phyloP scores from a whole-genome alignment of 352 stramenopile genomes.

The Thraustotheca clavata region DNA sequence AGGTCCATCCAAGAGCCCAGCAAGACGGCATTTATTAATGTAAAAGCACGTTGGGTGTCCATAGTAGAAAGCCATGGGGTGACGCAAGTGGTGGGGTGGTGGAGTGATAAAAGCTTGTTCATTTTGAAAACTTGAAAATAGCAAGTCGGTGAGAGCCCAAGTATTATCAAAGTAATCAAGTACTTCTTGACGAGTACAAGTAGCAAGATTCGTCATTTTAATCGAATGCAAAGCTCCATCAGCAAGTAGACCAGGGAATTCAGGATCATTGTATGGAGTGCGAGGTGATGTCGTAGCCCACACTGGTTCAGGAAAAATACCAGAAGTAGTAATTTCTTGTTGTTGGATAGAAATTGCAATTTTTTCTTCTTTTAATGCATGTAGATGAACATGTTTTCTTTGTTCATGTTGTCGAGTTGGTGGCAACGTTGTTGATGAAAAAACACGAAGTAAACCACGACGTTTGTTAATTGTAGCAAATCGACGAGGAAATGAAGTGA shows the following conservation, averaged over 20 bases:
- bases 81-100: constrained; percentile 89
- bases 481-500: constrained; percentile 72
- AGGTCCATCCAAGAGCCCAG: constrained; percentile 77
- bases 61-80: constrained; percentile 98
- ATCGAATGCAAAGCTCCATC: constrained; percentile 40
- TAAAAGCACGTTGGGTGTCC: constrained; percentile 94
- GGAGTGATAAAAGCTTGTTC: constrained; percentile 86
- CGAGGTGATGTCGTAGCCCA: constrained; percentile 72
- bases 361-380: not conserved
- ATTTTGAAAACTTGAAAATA: constrained; percentile 89
- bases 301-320: constrained; percentile 32
- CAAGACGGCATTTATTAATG: constrained; percentile 95
- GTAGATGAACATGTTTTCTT: not conserved
- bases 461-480: constrained; percentile 69
- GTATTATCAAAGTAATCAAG: constrained; percentile 95
- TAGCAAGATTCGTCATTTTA: constrained; percentile 76
- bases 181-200: constrained; percentile 75
- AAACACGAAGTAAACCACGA: constrained; percentile 17
- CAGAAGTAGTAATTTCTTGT: not conserved
- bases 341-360: not conserved
- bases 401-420: not conserved
- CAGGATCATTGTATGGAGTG: constrained; percentile 43
- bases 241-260: constrained; percentile 44
- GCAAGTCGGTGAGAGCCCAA: constrained; percentile 90
- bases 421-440: not conserved